Percentiles rank a stretch among this genome's conserved stretches.
These are phyloP conservation scores for Ulmus americana DNA, from an alignment of 331 rosid genomes.

Conservation along the genomic window DNA sequence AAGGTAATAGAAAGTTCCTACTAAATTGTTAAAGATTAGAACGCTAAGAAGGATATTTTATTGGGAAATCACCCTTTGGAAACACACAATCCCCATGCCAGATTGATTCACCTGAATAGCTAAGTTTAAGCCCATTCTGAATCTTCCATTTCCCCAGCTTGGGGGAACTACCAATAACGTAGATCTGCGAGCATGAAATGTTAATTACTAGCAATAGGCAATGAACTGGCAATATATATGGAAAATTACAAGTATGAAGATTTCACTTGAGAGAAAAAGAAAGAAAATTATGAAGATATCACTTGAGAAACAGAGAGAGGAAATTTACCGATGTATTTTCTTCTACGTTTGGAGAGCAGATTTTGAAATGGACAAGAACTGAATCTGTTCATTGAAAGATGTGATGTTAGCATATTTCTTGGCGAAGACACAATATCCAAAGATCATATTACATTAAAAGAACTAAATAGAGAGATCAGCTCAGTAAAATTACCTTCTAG, in stretches of 20 bases:
- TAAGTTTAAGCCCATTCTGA: conserved; percentile 64
- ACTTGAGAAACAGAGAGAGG: conserved; percentile 14
- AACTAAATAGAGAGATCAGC: conserved; percentile 14
- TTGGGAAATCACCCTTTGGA: conserved; percentile 56
- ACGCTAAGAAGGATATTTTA: conserved; percentile 61
- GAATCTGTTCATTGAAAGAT: conserved; percentile 46
- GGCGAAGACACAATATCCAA: conserved; percentile 19
- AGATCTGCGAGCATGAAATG: conserved; percentile 46
- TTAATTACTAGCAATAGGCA: conserved; percentile 11
- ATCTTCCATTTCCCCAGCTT: conserved; percentile 79
- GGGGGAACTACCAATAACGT: conserved; percentile 58
- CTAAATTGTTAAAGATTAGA: conserved; percentile 21
- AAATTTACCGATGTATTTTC: conserved; percentile 58
- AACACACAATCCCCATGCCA: conserved; percentile 81
- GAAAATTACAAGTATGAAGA: conserved; percentile 10
- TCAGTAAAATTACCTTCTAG: conserved; percentile 44
- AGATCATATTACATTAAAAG: conserved; percentile 1
- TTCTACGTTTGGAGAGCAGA: conserved; percentile 69
- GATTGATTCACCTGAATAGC: conserved; percentile 60
- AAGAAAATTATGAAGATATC: conserved; percentile 1
- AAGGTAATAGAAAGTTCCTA: background rate
- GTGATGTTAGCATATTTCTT: conserved; percentile 16
- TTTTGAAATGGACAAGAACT: conserved; percentile 58
- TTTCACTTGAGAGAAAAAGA: background rate
- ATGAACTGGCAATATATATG: background rate